phyloP scores from a whole-genome alignment of 208 protist species.

The Leishmania arabica region DNA sequence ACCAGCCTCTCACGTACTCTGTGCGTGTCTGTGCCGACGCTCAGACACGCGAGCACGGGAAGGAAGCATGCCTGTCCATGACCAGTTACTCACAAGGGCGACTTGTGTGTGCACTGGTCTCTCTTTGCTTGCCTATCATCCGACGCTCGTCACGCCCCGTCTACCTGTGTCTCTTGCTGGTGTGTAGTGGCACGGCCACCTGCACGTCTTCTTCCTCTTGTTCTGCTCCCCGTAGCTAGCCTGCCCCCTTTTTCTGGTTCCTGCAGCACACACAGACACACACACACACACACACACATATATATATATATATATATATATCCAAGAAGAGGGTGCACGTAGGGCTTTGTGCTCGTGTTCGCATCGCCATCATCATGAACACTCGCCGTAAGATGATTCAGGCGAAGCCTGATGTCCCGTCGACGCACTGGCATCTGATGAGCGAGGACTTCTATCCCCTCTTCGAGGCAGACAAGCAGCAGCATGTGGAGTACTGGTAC shows the following conservation, averaged over 20 bases:
- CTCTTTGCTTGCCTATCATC: neutral
- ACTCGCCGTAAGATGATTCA: constrained; percentile 65
- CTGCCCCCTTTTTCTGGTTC: neutral
- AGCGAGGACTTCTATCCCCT: constrained; percentile 72
- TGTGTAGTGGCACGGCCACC: neutral
- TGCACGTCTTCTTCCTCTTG: neutral
- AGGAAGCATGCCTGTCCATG: neutral
- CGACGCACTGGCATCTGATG: constrained; percentile 83
- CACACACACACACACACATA: no score
- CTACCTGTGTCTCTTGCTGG: neutral
- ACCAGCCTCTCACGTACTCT: neutral
- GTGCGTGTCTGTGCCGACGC: neutral
- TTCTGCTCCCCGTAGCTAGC: neutral
- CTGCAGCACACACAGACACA: neutral
- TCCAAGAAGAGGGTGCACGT: neutral
- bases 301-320: no score
- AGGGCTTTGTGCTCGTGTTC: neutral
- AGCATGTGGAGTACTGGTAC: constrained; percentile 88
- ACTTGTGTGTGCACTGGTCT: neutral
- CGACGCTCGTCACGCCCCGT: neutral
- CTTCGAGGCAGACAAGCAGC: constrained; percentile 42
- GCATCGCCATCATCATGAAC: constrained; percentile 58
- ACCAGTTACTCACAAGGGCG: neutral
- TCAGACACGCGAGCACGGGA: neutral
- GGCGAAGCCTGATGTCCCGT: constrained; percentile 49